These are phyloP conservation scores for Peronospora tabacina DNA, from an alignment of 352 stramenopile genomes.

Conservation along the genomic window DNA sequence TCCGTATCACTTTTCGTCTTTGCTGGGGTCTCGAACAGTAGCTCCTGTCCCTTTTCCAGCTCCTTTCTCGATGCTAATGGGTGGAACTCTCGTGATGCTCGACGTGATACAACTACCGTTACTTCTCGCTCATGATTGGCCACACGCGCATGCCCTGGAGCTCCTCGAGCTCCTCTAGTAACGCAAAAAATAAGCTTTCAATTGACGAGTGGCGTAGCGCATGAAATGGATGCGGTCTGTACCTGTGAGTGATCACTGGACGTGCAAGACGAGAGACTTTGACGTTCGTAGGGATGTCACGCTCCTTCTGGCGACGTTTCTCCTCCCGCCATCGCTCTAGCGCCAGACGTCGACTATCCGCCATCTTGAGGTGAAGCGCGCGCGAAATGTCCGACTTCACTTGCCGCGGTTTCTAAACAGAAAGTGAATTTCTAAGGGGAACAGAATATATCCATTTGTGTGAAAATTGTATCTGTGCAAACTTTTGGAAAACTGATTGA, in stretches of 20 bases:
- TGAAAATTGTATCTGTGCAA: too few relatives aligned
- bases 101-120: neutral
- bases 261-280: slow-evolving; percentile 1
- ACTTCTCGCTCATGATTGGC: neutral
- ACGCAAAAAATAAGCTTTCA: neutral
- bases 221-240: neutral
- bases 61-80: slow-evolving; percentile 14
- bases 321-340: slow-evolving; percentile 60
- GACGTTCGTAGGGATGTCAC: neutral
- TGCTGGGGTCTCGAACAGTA: slow-evolving; percentile 14
- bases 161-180: slow-evolving; percentile 4
- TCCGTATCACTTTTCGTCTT: slow-evolving; percentile 9
- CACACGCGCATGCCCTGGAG: neutral
- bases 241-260: slow-evolving; percentile 15
- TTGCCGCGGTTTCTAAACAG: too few relatives aligned
- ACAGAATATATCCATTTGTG: too few relatives aligned
- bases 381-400: slow-evolving; percentile 15
- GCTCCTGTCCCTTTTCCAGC: slow-evolving; percentile 7
- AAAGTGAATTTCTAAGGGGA: too few relatives aligned
- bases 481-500: too few relatives aligned
- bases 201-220: neutral
- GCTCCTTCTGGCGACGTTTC: slow-evolving; percentile 25
- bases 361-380: slow-evolving; percentile 33
- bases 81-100: slow-evolving; percentile 1
- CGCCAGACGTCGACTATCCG: slow-evolving; percentile 45